Base-by-base conservation (phyloP, 805 yeast genomes). In the Suhomyces pyralidae region DNA sequence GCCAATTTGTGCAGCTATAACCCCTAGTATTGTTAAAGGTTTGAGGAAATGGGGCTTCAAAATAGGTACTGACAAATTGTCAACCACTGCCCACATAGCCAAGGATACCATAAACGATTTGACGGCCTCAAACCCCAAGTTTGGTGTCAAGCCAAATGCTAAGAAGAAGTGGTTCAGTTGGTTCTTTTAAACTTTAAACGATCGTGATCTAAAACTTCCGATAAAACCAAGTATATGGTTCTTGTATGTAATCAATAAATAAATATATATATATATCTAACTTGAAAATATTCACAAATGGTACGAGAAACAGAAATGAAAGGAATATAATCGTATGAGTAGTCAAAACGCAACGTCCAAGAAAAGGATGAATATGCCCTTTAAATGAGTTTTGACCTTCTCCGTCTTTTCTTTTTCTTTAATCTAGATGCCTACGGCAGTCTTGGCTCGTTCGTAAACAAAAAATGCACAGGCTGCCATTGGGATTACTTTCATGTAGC, bases 401-500 rank as follows among this genome's bases (percentile, higher is more conserved):
- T 19, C 42, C 8, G 24, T 38, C 14, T 17, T 28, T 28, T 28
- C 32, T 28, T 28, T 28, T 10, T 38, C 20, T 5, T 19, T 38
- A 38, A 38, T 30, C 30, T 48, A 84, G 45, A 91, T 88, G 43
- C 89, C 88, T 50, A 94, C 69, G 50, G 77, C 68, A 60, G 74
- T 73, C 73, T 94, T 94, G 71, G 85, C 78, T 54, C 97, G 78
- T 70, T 93, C 99, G 70, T 94, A 94, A 36, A 93, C 97, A 66
- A 83, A 92, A 69, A 93, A 93, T 14, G 97, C 86, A 68, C 97
- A 92, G 36, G 98, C 96, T 63, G 86, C 93, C 99, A 94, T 94
- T 7, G 99, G 99, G 17, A 89, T 83, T 34, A 94, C 96, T 69
- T 94, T 94, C 61, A 94, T 81, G 68, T 91, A 94, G 0, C 99